Conservation (phyloP, 176 grass and related monocot genomes). For the Juncus inflexus region DNA sequence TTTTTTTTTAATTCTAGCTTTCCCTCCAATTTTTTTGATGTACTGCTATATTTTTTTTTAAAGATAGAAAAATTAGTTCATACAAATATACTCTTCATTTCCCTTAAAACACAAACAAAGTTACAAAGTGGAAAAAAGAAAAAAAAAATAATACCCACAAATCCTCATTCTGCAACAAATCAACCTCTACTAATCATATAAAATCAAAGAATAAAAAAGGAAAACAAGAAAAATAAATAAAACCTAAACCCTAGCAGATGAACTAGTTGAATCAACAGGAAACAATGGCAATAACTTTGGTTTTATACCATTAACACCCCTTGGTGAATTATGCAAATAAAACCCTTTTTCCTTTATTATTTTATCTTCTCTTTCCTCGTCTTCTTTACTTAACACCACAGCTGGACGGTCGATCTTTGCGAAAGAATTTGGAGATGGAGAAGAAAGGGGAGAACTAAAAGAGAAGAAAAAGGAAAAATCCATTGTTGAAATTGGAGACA, state of each 20-base stretch:
- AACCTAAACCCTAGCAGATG: background rate
- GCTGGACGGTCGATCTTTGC: background rate
- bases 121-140: no score
- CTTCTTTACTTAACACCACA: constrained; percentile 48
- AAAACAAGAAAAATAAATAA: constrained; percentile 1
- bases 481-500: constrained; percentile 66
- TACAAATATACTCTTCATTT: no score
- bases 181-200: no score
- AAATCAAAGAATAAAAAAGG: background rate
- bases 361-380: constrained; percentile 68
- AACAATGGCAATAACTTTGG: constrained; percentile 69
- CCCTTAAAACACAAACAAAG: no score
- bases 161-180: background rate
- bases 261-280: constrained; percentile 44
- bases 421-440: constrained; percentile 15
- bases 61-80: no score
- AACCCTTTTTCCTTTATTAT: constrained; percentile 68
- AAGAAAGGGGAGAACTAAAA: constrained; percentile 5
- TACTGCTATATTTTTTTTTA: no score
- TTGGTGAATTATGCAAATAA: constrained; percentile 67
- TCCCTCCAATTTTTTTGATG: no score
- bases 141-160: no score
- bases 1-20: no score
- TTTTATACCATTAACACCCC: constrained; percentile 23
- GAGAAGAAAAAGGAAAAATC: constrained; percentile 35